A percentile compares a stretch with the other conserved stretches of the same genome.
phyloP scores from a whole-genome alignment of 257 asterid genomes.

The Anisodus acutangulus region DNA sequence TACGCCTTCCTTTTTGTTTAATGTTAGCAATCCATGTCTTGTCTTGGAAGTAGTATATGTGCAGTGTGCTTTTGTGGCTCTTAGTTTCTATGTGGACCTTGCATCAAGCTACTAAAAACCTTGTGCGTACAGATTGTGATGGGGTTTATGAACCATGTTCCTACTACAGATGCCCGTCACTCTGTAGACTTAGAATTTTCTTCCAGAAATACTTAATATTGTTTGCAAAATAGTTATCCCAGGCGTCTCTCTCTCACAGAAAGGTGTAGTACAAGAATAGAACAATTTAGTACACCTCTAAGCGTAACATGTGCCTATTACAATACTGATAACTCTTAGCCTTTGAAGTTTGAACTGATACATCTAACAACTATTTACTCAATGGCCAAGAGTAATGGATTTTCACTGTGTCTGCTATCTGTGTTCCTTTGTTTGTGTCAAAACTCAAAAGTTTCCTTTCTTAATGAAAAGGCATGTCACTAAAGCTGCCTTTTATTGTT shows the following conservation, averaged over 20 bases:
- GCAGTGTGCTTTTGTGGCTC: slow-evolving; percentile 2
- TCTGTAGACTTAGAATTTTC: not conserved
- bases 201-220: not conserved
- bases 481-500: slow-evolving; percentile 13
- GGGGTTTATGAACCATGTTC: not conserved
- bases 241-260: not conserved
- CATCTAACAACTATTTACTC: not conserved
- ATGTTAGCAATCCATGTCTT: not conserved
- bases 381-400: not conserved
- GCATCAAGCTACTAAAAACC: not conserved
- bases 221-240: slow-evolving; percentile 8
- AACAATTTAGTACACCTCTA: slow-evolving; percentile 6
- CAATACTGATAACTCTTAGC: not conserved
- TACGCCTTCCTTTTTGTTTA: not conserved
- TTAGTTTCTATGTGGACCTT: not conserved
- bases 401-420: not conserved
- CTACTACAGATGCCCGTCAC: slow-evolving; percentile 9
- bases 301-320: not conserved
- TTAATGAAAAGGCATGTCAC: not conserved
- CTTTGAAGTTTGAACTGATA: not conserved
- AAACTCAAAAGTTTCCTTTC: not conserved
- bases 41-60: slow-evolving; percentile 21
- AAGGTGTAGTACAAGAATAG: not conserved
- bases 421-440: not conserved
- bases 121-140: slow-evolving; percentile 5